These are phyloP conservation scores for Boletus vermiculosoides DNA, from an alignment of 768 basidiomycete genomes.

Conservation along the genomic window DNA sequence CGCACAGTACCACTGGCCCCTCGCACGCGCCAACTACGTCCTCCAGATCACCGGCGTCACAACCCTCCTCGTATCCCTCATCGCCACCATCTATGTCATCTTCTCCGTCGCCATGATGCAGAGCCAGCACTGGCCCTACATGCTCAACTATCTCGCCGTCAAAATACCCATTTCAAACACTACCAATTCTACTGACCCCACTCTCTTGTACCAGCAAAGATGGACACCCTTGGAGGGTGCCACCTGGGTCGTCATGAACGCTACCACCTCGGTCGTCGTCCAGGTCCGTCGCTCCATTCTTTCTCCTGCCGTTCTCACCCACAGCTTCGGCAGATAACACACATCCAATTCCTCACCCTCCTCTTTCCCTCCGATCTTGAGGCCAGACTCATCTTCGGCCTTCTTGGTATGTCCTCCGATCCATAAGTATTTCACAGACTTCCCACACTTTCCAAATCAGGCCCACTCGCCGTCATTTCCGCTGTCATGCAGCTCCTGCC, in stretches of 20 bases:
- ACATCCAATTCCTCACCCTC: conserved; percentile 95
- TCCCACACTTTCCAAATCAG: conserved; percentile 32
- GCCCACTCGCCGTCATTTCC: conserved; percentile 82
- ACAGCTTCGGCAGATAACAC: conserved; percentile 67
- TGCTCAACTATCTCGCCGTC: conserved; percentile 89
- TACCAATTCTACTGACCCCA: conserved; percentile 21
- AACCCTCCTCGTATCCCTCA: conserved; percentile 73
- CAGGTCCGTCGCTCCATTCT: conserved; percentile 54
- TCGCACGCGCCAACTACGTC: conserved; percentile 88
- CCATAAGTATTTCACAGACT: background rate
- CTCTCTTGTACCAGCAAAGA: conserved; percentile 18
- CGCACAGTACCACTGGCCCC: conserved; percentile 92
- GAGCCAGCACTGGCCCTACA: conserved; percentile 88
- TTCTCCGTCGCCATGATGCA: conserved; percentile 56
- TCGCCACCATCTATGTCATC: conserved; percentile 76
- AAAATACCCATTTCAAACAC: conserved; percentile 44
- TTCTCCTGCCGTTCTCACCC: background rate
- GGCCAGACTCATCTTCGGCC: conserved; percentile 76
- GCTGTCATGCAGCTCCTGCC: conserved; percentile 83
- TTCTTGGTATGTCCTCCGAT: conserved; percentile 61
- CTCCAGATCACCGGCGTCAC: conserved; percentile 84
- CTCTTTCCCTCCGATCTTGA: conserved; percentile 92
- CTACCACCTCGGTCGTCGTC: conserved; percentile 76
- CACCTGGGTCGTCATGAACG: conserved; percentile 87
- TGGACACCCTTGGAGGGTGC: conserved; percentile 70